Evolutionary conservation across 2,329 filamentous ascomycete species (phyloP).

Genomic region (Pseudogymnoascus sp.): DNA sequence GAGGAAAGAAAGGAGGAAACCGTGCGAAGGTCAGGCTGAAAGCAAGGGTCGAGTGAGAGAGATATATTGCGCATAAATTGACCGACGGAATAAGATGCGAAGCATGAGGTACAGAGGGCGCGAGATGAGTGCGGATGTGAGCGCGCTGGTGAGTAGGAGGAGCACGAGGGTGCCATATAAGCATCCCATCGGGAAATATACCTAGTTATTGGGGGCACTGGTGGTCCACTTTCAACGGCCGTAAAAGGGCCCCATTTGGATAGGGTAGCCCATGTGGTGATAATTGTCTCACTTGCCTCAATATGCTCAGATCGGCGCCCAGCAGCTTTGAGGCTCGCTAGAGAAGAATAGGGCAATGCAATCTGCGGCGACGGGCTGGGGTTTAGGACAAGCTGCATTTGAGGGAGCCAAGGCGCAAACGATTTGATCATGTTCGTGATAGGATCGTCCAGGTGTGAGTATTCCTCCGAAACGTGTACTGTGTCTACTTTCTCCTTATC

Average conservation of each 20-base stretch:
- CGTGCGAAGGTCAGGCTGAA: slow-evolving; percentile 41
- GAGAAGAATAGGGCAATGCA: slow-evolving; percentile 27
- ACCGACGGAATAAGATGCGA: slow-evolving; percentile 27
- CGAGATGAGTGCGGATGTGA: background rate
- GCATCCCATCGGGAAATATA: slow-evolving; percentile 3
- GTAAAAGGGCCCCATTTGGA: background rate
- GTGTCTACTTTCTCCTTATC: slow-evolving; percentile 26
- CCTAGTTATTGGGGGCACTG: background rate
- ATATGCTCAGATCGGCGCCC: slow-evolving; percentile 2
- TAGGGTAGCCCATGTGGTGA: background rate
- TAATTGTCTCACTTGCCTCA: slow-evolving; percentile 1
- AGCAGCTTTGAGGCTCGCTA: background rate
- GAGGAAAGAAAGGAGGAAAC: slow-evolving; percentile 46
- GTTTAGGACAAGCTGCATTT: slow-evolving; percentile 48
- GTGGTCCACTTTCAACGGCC: background rate
- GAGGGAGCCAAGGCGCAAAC: slow-evolving; percentile 39
- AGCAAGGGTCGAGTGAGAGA: slow-evolving; percentile 40
- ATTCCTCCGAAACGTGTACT: slow-evolving; percentile 11
- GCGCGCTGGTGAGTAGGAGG: background rate
- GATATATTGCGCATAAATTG: slow-evolving; percentile 18
- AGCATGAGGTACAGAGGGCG: background rate
- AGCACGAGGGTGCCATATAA: background rate
- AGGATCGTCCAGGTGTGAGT: slow-evolving; percentile 26
- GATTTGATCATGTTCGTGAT: slow-evolving; percentile 34
- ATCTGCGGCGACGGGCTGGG: slow-evolving; percentile 43